These are phyloP conservation scores for Sedum album DNA, from an alignment of 164 flowering plant species.

Conservation along the genomic window DNA sequence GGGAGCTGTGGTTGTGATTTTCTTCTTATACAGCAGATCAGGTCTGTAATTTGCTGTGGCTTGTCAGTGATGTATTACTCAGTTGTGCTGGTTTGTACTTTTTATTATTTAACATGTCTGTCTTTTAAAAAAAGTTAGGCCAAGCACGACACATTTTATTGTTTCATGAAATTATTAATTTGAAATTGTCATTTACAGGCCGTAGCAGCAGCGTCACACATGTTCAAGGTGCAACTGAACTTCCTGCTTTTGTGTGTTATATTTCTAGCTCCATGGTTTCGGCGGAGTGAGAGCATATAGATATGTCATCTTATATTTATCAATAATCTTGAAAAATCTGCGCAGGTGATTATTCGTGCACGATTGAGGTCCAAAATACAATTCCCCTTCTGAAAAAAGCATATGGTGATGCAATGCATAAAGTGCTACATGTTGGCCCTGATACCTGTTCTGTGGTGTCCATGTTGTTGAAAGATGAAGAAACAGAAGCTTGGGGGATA, in stretches of 20 bases:
- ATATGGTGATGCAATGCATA: conserved; percentile 10
- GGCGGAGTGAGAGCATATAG: neutral
- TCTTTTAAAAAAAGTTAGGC: neutral
- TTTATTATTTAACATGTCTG: neutral
- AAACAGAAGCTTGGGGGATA: conserved; percentile 13
- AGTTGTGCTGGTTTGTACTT: neutral
- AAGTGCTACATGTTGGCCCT: conserved; percentile 13
- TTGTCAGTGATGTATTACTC: neutral
- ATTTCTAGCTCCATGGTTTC: neutral
- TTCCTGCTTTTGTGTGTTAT: neutral
- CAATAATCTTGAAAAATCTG: neutral
- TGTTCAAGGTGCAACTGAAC: conserved; percentile 8
- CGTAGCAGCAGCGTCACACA: neutral
- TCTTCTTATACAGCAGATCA: conserved; percentile 1
- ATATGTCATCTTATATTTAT: neutral
- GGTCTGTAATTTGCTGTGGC: neutral
- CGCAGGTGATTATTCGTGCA: conserved; percentile 12
- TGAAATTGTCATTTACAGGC: conserved; percentile 4
- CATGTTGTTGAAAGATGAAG: conserved; percentile 12
- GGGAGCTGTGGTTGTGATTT: conserved; percentile 7
- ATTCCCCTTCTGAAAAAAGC: conserved; percentile 11
- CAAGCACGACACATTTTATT: neutral
- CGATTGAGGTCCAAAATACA: conserved; percentile 10
- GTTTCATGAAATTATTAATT: neutral
- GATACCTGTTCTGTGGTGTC: conserved; percentile 12